Base-by-base conservation (phyloP, 2,329 filamentous ascomycete species). In the Neocatenulostroma microsporum region DNA sequence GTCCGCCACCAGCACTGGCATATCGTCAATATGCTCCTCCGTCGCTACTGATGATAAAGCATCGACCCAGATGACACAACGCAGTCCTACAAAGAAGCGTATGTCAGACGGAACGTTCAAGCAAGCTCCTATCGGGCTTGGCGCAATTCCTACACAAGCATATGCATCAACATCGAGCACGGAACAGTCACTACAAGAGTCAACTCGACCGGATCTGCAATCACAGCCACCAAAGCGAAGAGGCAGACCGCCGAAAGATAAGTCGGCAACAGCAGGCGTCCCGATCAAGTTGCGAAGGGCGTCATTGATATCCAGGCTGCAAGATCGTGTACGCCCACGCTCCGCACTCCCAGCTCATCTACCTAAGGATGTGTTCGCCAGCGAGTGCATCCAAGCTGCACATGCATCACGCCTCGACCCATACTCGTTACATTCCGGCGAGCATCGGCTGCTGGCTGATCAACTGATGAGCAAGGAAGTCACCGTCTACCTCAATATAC, bases 401-500 rank as follows among this genome's bases (percentile, higher is more conserved):
- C 85, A 94, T 60, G 82, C 84, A 7, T 95, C 86, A 26, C 74
- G 91, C 39, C 70, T 98, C 2, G 89, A 89, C 47, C 89, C 91
- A 1, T 96, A 91, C 61, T 80, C 83, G 9, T 66, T 98, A 25
- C 87, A 96, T 60, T 73, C 76, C 18, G 80, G 84, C 44, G 91
- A 98, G 61, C 88, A 95, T 56, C 68, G 73, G 41, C 70, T 94
- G 41, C 66, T 98, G 26, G 77, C 84, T 44, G 73, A 84, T 44
- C 80, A 93, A 51, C 78, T 98, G 49, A 94, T 82, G 55, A 80
- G 85, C 52, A 73, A 81, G 21, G 91, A 98, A 62, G 86, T 95
- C 48, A 95, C 89, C 3, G 84, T 86, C 10, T 98, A 98, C 62
- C 69, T 98, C 36, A 96, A 96, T 58, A 91, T 98, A 44, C 77